Evolutionary conservation across 345 rosid genomes (phyloP), one percentile per base, ranked within the genome.

Genomic region (Aquilaria malaccensis): DNA sequence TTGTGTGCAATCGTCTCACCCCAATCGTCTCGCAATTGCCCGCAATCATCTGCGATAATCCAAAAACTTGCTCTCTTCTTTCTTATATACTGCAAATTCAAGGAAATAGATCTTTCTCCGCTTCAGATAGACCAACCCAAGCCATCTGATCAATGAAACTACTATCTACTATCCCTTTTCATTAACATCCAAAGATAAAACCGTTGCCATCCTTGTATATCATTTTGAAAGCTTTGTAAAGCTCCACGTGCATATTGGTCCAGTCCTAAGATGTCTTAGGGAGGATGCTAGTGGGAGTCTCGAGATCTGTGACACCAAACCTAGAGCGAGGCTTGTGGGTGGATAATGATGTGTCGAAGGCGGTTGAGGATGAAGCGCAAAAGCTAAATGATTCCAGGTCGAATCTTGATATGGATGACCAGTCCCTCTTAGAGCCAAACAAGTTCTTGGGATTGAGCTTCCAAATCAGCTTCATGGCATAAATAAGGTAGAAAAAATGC

Each of bases 231-330:
- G 89, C 90, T 41, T 77, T 78, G 15, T 64, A 11, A 0, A 85
- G 67, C 60, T 83, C 96, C 7, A 67, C 43, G 15, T 60, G 52
- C 13, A 71, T 0, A 52, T 77, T 74, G 29, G 83, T 80, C 86
- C 88, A 78, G 48, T 80, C 78, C 29, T 66, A 62, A 33, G 93
- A 72, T 7, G 33, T 49, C 2, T 74, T 68, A 3, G 79, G 87
- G 50, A 90, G 71, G 32, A 94, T 95, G 61, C 85, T 88, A 55
- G 87, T 73, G 2, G 99, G 96, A 2, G 97, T 94, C 22, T 66
- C 76, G 2, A 56, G 0, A n/a, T 31, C 76, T 2, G 49, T 54
- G 0, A 77, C 45, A 1, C 58, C 33, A 0, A 72, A 59, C 5
- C 63, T 51, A 3, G 62, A 65, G 13, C 37, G 55, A 15, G 59